Evolutionary conservation across 2,329 filamentous ascomycete species (phyloP).

Genomic region (Colletotrichum musae): DNA sequence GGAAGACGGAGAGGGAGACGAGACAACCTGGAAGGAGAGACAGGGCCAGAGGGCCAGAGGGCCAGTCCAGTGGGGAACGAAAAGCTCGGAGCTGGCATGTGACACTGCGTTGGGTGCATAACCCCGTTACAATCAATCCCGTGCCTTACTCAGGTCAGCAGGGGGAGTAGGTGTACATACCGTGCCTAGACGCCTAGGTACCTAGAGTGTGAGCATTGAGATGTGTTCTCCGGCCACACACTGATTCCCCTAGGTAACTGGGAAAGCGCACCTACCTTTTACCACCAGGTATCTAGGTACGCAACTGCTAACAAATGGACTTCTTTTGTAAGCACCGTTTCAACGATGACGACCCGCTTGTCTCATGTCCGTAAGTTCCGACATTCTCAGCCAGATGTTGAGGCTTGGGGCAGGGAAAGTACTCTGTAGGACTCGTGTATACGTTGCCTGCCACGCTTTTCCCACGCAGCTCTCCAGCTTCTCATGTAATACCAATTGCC

Average conservation of each 20-base stretch:
- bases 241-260: too few species aligned
- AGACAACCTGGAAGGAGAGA: constrained; percentile 1
- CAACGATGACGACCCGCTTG: constrained; percentile 27
- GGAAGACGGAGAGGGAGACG: constrained; percentile 18
- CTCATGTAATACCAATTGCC: background rate
- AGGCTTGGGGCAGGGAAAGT: constrained; percentile 28
- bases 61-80: background rate
- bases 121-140: background rate
- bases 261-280: too few species aligned
- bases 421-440: background rate
- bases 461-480: background rate
- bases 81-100: constrained; percentile 40
- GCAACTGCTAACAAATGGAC: too few species aligned
- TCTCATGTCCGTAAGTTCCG: constrained; percentile 30
- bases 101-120: constrained; percentile 40
- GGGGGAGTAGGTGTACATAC: too few species aligned
- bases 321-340: constrained; percentile 20
- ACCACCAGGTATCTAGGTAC: too few species aligned
- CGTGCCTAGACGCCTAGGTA: too few species aligned
- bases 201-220: too few species aligned
- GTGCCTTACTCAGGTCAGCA: too few species aligned
- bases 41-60: too few species aligned
- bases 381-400: constrained; percentile 9
- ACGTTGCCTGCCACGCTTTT: background rate
- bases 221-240: too few species aligned